Conservation (phyloP, 2,329 filamentous ascomycete genomes). For the Golovinomyces cichoracearum region DNA sequence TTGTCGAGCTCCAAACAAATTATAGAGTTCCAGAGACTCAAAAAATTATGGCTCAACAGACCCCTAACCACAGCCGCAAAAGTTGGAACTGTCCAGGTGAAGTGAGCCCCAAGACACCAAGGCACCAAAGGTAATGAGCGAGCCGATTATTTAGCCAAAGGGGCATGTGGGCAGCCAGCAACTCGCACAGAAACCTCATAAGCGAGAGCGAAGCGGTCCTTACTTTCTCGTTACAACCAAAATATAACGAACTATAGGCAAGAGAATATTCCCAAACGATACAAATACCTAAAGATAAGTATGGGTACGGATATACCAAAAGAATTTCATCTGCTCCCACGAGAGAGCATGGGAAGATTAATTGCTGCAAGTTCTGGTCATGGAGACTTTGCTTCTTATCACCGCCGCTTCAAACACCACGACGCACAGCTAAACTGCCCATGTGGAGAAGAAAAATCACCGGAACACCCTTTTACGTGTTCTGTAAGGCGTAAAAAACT, state of each 20-base stretch:
- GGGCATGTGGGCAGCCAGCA: not conserved
- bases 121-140: not conserved
- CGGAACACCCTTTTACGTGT: not conserved
- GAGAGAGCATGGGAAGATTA: not conserved
- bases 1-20: not conserved
- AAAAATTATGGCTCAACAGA: not conserved
- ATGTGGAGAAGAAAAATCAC: not conserved
- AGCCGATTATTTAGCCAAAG: not conserved
- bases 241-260: not conserved
- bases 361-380: not conserved
- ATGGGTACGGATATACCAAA: not conserved
- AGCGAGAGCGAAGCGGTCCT: not conserved
- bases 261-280: not conserved
- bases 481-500: too few relatives aligned
- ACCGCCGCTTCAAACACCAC: not conserved
- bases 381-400: not conserved
- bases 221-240: not conserved
- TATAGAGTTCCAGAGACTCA: not conserved
- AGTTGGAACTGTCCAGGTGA: not conserved
- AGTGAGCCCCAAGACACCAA: not conserved
- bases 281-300: not conserved
- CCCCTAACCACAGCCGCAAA: not conserved
- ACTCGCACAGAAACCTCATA: not conserved
- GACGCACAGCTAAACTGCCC: not conserved
- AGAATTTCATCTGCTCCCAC: not conserved